Percentiles rank a stretch among this genome's conserved stretches.
Evolutionary conservation across 2,329 filamentous ascomycete genomes (phyloP).

Genomic region (Colletotrichum abscissum): DNA sequence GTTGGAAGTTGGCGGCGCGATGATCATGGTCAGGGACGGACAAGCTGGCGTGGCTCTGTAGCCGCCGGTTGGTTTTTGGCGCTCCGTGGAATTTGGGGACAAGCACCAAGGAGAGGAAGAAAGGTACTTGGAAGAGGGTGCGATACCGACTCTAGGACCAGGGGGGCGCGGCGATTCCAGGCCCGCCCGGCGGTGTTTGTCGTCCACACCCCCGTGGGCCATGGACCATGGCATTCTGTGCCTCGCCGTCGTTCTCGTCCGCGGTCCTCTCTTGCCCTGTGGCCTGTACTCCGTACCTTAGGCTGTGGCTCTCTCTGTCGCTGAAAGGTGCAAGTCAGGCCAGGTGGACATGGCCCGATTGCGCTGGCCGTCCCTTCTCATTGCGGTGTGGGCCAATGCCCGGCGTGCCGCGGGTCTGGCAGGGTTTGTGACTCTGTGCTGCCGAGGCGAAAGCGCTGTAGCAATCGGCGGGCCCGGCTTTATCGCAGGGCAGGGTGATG

Average conservation of each 20-base stretch:
- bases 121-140: background rate
- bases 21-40: conserved; percentile 1
- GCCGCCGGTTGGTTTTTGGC: conserved; percentile 8
- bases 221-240: conserved; percentile 7
- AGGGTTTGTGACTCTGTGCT: conserved; percentile 32
- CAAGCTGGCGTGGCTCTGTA: conserved; percentile 10
- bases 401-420: conserved; percentile 25
- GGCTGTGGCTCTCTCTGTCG: background rate
- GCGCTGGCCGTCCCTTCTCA: conserved; percentile 15
- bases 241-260: background rate
- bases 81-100: conserved; percentile 1
- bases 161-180: conserved; percentile 27
- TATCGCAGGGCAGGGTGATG: conserved; percentile 21
- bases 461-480: conserved; percentile 25
- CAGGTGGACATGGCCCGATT: conserved; percentile 21
- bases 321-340: conserved; percentile 10
- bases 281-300: too few relatives aligned
- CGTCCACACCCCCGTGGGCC: conserved; percentile 18
- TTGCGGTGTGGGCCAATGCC: conserved; percentile 24
- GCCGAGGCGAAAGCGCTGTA: conserved; percentile 31
- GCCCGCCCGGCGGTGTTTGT: conserved; percentile 27
- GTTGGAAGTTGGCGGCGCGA: conserved; percentile 12
- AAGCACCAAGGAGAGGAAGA: background rate
- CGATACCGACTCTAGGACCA: background rate
- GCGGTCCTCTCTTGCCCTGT: background rate